Conservation (phyloP, 345 rosid species). For the Citrus unshiu region DNA sequence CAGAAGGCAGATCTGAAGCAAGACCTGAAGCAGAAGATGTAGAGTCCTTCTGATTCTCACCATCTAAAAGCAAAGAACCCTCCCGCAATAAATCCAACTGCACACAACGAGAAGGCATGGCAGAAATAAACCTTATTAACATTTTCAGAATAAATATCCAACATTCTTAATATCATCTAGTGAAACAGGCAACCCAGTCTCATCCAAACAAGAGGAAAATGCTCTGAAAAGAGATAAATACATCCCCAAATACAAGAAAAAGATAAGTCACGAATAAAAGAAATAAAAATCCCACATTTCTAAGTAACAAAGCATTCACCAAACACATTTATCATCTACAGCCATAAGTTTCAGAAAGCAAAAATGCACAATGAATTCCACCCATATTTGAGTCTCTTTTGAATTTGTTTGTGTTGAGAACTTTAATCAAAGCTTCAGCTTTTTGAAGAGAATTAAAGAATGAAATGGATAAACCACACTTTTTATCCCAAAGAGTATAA, state of each 20-base stretch:
- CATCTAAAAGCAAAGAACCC: slow-evolving; percentile 7
- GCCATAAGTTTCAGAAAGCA: neutral
- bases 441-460: neutral
- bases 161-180: neutral
- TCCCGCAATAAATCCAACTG: slow-evolving; percentile 46
- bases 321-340: neutral
- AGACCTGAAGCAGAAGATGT: slow-evolving; percentile 44
- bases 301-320: neutral
- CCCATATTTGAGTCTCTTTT: neutral
- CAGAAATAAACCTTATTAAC: slow-evolving; percentile 6
- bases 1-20: slow-evolving; percentile 49
- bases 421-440: neutral
- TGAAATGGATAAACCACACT: neutral
- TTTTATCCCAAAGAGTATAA: neutral
- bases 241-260: neutral
- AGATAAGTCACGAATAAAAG: neutral
- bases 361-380: neutral
- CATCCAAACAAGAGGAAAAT: neutral
- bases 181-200: neutral
- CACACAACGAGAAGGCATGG: slow-evolving; percentile 33
- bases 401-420: neutral
- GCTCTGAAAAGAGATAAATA: neutral
- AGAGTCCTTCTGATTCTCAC: slow-evolving; percentile 51
- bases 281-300: neutral
- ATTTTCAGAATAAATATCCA: neutral